Evolutionary conservation across 2,329 filamentous ascomycete species (phyloP).

Genomic region (Huntiella bhutanensis): DNA sequence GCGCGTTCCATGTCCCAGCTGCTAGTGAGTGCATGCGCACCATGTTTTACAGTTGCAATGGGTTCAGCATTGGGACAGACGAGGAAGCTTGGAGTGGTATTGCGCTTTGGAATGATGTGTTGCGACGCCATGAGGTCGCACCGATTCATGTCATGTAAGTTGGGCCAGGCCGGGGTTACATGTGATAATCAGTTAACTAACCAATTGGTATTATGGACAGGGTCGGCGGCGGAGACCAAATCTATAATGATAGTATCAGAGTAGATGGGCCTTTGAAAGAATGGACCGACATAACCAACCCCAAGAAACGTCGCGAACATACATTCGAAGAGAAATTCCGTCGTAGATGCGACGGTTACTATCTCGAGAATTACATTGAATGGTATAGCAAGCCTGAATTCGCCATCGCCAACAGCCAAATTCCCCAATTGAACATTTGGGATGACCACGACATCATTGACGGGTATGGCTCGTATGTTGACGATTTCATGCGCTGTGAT

Average conservation of each 20-base stretch:
- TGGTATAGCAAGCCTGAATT: slow-evolving; percentile 77
- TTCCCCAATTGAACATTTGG: slow-evolving; percentile 94
- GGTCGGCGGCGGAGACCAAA: slow-evolving; percentile 82
- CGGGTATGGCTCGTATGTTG: slow-evolving; percentile 83
- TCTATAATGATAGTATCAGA: slow-evolving; percentile 88
- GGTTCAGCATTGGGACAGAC: slow-evolving; percentile 77
- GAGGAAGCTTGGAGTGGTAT: slow-evolving; percentile 73
- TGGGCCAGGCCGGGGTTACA: slow-evolving; percentile 13
- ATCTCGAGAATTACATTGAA: slow-evolving; percentile 71
- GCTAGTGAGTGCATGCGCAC: slow-evolving; percentile 80
- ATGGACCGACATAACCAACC: slow-evolving; percentile 74
- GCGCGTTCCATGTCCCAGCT: slow-evolving; percentile 70
- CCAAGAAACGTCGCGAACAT: slow-evolving; percentile 59
- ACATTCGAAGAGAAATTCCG: slow-evolving; percentile 65
- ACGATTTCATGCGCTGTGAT: slow-evolving; percentile 81
- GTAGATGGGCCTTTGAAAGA: slow-evolving; percentile 61
- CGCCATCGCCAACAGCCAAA: slow-evolving; percentile 69
- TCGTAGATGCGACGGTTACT: slow-evolving; percentile 72
- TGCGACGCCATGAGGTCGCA: slow-evolving; percentile 56
- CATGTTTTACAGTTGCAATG: slow-evolving; percentile 98
- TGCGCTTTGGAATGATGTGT: slow-evolving; percentile 87
- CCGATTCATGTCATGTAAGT: slow-evolving; percentile 79
- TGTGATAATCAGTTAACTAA: neutral
- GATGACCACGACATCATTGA: slow-evolving; percentile 92
- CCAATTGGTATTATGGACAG: slow-evolving; percentile 5